phyloP scores from a whole-genome alignment of 192 early-diverging fungal genomes.

The Coemansia sp. region DNA sequence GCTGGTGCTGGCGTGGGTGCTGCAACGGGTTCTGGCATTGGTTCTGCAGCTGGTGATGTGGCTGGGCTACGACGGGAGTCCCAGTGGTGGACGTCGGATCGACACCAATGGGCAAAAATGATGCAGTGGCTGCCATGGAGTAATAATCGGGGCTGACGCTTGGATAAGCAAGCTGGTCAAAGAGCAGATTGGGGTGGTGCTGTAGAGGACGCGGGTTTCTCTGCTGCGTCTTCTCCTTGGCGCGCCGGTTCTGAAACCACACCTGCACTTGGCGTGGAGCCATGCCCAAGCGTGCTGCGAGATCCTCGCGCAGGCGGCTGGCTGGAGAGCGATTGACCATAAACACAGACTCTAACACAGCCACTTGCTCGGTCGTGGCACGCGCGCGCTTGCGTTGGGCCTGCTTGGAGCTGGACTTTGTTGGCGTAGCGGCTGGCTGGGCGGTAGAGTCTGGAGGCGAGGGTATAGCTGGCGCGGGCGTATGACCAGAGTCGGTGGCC shows the following conservation, averaged over 20 bases:
- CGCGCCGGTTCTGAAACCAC: conserved; percentile 88
- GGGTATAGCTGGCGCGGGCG: not conserved
- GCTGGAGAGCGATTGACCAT: conserved; percentile 69
- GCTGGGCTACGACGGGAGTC: not conserved
- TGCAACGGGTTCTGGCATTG: conserved; percentile 11
- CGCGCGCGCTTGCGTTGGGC: conserved; percentile 61
- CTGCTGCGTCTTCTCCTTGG: conserved; percentile 67
- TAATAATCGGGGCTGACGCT: conserved; percentile 23
- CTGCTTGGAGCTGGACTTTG: conserved; percentile 24
- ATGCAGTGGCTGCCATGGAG: conserved; percentile 32
- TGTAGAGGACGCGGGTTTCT: conserved; percentile 37
- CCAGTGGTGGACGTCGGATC: conserved; percentile 1
- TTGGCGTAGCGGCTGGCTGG: not conserved
- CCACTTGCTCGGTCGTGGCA: conserved; percentile 69
- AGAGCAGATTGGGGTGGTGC: conserved; percentile 21
- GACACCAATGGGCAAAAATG: conserved; percentile 22
- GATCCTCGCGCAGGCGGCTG: conserved; percentile 58
- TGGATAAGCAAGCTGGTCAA: conserved; percentile 24
- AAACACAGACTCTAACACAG: conserved; percentile 69
- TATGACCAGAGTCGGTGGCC: not conserved
- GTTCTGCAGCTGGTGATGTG: conserved; percentile 12
- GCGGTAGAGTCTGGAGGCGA: conserved; percentile 2
- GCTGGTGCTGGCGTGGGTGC: conserved; percentile 19
- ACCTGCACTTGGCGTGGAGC: conserved; percentile 73
- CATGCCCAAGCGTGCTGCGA: conserved; percentile 70